Evolutionary conservation across 1,139 yeast genomes (phyloP), one percentile per base, ranked within the genome.

Genomic region (Diutina scorzettiae): DNA sequence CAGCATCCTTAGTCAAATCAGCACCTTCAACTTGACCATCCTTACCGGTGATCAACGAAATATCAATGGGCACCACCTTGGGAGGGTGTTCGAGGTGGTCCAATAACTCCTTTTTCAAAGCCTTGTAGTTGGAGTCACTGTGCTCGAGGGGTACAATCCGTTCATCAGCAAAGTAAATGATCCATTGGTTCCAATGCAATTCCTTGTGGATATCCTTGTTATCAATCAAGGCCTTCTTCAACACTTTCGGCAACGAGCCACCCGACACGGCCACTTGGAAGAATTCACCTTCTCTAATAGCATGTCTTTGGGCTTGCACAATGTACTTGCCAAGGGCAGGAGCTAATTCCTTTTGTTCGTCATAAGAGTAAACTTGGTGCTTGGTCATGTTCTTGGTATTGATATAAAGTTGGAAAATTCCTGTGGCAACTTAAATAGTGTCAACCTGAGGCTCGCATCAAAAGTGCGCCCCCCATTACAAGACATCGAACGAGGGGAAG

Each of bases 181-280:
- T 72, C 87, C 87, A 81, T 52, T 77, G 69, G 44, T 62, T 62
- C 87, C 87, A 81, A 52, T 76, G 50, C 30, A 78, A 71, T 44
- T 69, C 62, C 1, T 62, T 46, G 7, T 68, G 64, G 39, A 71
- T 57, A n/a, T 60, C 64, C 25, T 59, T 43, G 53, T 83, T 72
- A 47, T 76, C 78, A 44, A 85, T 69, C 48, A 89, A 69, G 2
- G 89, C 91, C 43, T 68, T 66, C 49, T 79, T 76, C 56, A 89
- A 70, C 3, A 78, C 85, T 52, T 81, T 80, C 23, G 89, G 85
- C 51, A 87, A 68, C 4, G 95, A 85, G 2, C 97, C 97, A 36
- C 96, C 97, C 44, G 93, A 81, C 40, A 89, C 70, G 19, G 96
- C 96, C 47, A 89, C 69, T 50, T 73, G 75, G 62, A 89, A 89